Conservation (phyloP, 306 rosid genomes). For the Astragalus glycyphyllos region DNA sequence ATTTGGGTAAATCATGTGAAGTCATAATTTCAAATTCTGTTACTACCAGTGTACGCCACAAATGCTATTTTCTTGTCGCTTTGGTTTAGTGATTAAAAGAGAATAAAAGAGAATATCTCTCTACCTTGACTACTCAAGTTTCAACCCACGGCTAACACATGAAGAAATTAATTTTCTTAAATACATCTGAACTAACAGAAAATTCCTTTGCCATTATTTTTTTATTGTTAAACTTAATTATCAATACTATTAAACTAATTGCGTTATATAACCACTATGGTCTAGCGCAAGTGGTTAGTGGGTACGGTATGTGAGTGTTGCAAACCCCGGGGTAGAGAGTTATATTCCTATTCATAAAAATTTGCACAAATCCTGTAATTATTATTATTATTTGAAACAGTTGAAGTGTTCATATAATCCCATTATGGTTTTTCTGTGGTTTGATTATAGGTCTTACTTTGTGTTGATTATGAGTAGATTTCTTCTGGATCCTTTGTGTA, state of each 20-base stretch:
- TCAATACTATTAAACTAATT: no score
- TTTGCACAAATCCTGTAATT: background rate
- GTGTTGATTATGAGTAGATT: background rate
- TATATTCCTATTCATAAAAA: background rate
- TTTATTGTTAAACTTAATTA: no score
- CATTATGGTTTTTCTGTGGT: background rate
- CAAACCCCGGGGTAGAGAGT: no score
- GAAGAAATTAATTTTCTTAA: background rate
- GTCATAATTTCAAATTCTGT: no score
- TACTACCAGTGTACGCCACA: background rate
- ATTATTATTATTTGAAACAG: background rate
- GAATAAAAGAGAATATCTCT: no score
- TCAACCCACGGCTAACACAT: background rate
- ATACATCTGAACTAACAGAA: background rate
- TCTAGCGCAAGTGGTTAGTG: background rate
- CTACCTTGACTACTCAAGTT: background rate
- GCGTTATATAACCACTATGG: background rate
- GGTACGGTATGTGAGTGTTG: no score
- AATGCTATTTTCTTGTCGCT: background rate
- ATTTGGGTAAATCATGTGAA: no score
- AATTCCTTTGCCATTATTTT: background rate
- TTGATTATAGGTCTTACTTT: background rate
- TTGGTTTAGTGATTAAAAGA: background rate
- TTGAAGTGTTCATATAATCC: background rate
- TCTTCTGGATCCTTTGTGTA: background rate